Base-by-base conservation (phyloP, 768 basidiomycete species). In the Trametes coccinea region DNA sequence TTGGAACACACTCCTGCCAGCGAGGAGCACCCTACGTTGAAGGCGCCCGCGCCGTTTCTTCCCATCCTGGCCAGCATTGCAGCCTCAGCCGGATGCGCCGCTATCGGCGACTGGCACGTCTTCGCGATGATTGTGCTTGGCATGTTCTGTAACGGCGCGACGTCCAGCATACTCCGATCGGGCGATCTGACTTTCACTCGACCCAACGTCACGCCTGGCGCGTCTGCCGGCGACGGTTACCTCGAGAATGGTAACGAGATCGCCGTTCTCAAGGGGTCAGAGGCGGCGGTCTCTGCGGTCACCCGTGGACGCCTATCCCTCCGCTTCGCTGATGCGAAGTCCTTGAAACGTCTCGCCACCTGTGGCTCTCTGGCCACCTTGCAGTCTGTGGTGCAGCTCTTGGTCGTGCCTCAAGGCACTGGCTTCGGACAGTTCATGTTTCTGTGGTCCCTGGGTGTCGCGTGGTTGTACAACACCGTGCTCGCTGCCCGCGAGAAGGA, bases 341-440 rank as follows among this genome's bases (percentile, higher is more conserved):
- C 58, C 0, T 45, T 54, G 4, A 17, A 41, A 4, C 41, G 53
- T 2, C 58, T 65, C 31, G 10, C n/a, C 17, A 47, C 50, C 4
- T 43, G 41, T 8, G 51, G 54, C 14, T 30, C 56, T 3, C 27
- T 65, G 22, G 29, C 57, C 22, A 53, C 49, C 37, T 13, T 52
- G 11, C 64, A 65, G 53, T 59, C 48, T 33, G 46, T 65, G 17
- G 59, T 45, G 8, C 59, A 64, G 27, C 63, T 64, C 22, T 6
- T 64, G 17, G n/a, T 60, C 45, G 57, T 65, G 29, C 64, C 64
- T 4, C 60, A 61, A 16, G 60, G 64, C 17, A 55, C 60, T n/a
- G 11, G 40, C 1, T 14, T 61, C 41, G 64, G 64, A 9, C 60
- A 65, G 39, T 27, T 62, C 41, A 17, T 61, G 11, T 65, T 65